Evolutionary conservation across 2,329 filamentous ascomycete species (phyloP).

Genomic region (Ophiosphaerella narmari): DNA sequence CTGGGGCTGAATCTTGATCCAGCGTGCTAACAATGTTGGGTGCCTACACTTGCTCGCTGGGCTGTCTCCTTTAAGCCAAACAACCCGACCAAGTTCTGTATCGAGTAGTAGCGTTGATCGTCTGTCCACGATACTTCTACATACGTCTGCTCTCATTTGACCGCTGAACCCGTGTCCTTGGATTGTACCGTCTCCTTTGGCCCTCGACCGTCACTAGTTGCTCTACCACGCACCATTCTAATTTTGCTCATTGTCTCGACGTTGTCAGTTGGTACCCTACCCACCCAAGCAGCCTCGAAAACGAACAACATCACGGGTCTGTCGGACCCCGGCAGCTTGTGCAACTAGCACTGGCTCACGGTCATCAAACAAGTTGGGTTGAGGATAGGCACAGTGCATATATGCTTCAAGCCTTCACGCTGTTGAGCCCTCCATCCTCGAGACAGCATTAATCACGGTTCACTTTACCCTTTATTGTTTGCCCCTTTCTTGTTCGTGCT

Average conservation of each 20-base stretch:
- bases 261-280: slow-evolving; percentile 28
- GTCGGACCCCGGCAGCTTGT: slow-evolving; percentile 37
- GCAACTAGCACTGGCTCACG: slow-evolving; percentile 33
- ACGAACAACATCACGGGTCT: slow-evolving; percentile 37
- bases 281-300: slow-evolving; percentile 24
- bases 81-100: slow-evolving; percentile 43
- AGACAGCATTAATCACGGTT: slow-evolving; percentile 11
- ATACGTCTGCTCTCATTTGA: slow-evolving; percentile 29
- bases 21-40: slow-evolving; percentile 38
- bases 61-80: slow-evolving; percentile 48
- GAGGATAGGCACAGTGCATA: slow-evolving; percentile 41
- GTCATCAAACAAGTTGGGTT: slow-evolving; percentile 32
- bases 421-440: slow-evolving; percentile 7
- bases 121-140: slow-evolving; percentile 41
- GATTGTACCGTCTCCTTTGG: slow-evolving; percentile 21
- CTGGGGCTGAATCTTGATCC: slow-evolving; percentile 53
- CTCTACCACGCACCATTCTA: slow-evolving; percentile 7
- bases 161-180: slow-evolving; percentile 27
- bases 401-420: slow-evolving; percentile 38
- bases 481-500: slow-evolving; percentile 5
- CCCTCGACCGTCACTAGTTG: slow-evolving; percentile 19
- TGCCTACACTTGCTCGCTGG: slow-evolving; percentile 44
- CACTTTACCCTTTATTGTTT: slow-evolving; percentile 3
- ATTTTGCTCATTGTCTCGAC: slow-evolving; percentile 24
- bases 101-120: slow-evolving; percentile 38